A percentile compares a stretch with the other conserved stretches of the same genome.
Conservation (phyloP, 208 protist species). For the Trypanosoma caninum region DNA sequence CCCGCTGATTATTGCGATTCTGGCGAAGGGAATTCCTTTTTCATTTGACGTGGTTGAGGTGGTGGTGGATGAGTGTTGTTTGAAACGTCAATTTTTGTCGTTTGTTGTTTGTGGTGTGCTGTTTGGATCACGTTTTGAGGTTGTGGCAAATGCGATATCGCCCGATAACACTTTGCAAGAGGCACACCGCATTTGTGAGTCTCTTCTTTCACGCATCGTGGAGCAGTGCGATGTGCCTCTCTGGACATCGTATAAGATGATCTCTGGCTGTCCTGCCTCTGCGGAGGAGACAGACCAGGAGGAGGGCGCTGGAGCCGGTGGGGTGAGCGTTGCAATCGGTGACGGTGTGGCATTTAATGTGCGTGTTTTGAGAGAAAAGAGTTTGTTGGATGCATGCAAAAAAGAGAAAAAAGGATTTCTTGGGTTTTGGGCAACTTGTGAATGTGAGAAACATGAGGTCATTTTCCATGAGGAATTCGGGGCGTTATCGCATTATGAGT, state of each 20-base stretch:
- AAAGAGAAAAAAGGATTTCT: neutral
- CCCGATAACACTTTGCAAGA: constrained; percentile 25
- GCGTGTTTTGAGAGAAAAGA: neutral
- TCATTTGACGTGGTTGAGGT: constrained; percentile 39
- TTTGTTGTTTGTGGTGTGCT: constrained; percentile 49
- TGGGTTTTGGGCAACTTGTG: neutral
- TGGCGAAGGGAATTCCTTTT: constrained; percentile 50
- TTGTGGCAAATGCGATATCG: constrained; percentile 13
- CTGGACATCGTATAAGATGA: constrained; percentile 64
- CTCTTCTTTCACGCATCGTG: constrained; percentile 45
- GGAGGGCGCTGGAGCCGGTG: no score
- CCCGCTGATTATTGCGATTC: constrained; percentile 47
- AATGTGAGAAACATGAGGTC: neutral
- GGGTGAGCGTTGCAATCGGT: neutral
- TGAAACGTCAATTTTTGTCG: constrained; percentile 30
- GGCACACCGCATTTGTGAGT: constrained; percentile 22
- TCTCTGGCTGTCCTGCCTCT: constrained; percentile 39
- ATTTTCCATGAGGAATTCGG: no score
- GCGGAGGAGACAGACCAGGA: no score
- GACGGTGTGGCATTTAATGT: no score
- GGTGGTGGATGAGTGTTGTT: constrained; percentile 24
- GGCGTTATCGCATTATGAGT: no score
- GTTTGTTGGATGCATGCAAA: constrained; percentile 1
- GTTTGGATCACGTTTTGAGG: constrained; percentile 73
- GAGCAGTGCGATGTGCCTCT: constrained; percentile 74